These are phyloP conservation scores for Neoboletus brunneissimus DNA, from an alignment of 768 basidiomycete species.

Conservation along the genomic window DNA sequence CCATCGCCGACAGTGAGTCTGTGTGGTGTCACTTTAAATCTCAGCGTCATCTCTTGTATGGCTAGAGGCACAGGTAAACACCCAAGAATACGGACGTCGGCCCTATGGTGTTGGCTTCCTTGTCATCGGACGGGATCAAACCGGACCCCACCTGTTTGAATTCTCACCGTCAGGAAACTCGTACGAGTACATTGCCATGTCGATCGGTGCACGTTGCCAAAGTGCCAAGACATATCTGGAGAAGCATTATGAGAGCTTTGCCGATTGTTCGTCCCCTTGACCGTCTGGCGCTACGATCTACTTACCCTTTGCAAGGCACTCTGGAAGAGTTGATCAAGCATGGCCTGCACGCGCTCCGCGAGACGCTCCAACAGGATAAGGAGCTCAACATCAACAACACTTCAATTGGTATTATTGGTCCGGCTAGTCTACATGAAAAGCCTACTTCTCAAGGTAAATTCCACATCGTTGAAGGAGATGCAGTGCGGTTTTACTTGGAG, in stretches of 20 bases:
- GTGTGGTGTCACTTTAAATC: background rate
- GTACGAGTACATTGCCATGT: slow-evolving; percentile 98
- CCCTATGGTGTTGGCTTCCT: slow-evolving; percentile 99
- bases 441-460: slow-evolving; percentile 58
- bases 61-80: slow-evolving; percentile 95
- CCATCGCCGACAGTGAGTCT: slow-evolving; percentile 90
- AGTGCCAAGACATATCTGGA: slow-evolving; percentile 99
- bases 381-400: slow-evolving; percentile 92
- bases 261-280: slow-evolving; percentile 58
- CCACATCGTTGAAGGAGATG: slow-evolving; percentile 84
- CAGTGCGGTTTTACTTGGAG: slow-evolving; percentile 69
- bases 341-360: slow-evolving; percentile 90
- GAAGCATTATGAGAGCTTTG: slow-evolving; percentile 86
- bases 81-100: slow-evolving; percentile 94
- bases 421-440: slow-evolving; percentile 57
- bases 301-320: slow-evolving; percentile 47
- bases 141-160: slow-evolving; percentile 97
- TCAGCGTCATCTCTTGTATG: slow-evolving; percentile 6
- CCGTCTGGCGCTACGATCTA: background rate
- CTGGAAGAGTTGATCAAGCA: slow-evolving; percentile 89
- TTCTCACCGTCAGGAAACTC: slow-evolving; percentile 97
- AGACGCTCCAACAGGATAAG: slow-evolving; percentile 98
- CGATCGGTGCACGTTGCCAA: slow-evolving; percentile 96
- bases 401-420: slow-evolving; percentile 89
- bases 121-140: slow-evolving; percentile 92